Evolutionary conservation across 2,329 filamentous ascomycete species (phyloP), one percentile per base, ranked within the genome.

Genomic region (Epichloe scottii): DNA sequence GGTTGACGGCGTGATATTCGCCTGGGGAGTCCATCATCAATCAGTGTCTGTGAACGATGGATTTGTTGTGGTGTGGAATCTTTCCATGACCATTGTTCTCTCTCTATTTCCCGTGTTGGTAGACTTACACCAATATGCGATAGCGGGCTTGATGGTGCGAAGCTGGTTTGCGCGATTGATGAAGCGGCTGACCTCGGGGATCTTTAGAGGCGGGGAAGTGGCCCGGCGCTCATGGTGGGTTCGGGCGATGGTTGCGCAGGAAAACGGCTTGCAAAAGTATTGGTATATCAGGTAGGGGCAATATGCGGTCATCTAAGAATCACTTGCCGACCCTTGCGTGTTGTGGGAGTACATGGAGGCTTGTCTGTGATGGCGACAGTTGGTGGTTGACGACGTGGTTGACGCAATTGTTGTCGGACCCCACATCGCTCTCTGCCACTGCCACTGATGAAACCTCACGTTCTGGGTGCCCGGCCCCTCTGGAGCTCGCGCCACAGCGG

Each of bases 71-170:
- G 30, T 5, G 5, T 30, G 14, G 8, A 14, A 38, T 8, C 2
- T 6, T 17, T 6, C 26, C 10, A 1, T 30, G 30, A 30, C 30
- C 8, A 30, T 30, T 30, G 10, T 30, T 30, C 30, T 38, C 5
- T 48, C 43, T 21, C 33, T 3, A 14, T 3, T 8, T 21, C 8
- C 26, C 30, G 30, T 2, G 47, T 35, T 33, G 50, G 34, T 49
- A 10, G 21, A 77, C 85, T 63, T 77, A 95, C 91, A 93, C 89
- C 91, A 97, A 68, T 97, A 98, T 56, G 90, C 78, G 58, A 97
- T 79, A 53, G 93, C 87, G 8, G 93, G 93, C 68, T 91, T 93
- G 62, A 83, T 80, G 53, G 78, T 78, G 65, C 91, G 86, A 46
- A 98, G 79, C 71, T 98, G 91, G 37, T 81, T 78, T 35, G 89